Evolutionary conservation across 331 rosid species (phyloP), one percentile per base, ranked within the genome.

Genomic region (Spiraea crenata): DNA sequence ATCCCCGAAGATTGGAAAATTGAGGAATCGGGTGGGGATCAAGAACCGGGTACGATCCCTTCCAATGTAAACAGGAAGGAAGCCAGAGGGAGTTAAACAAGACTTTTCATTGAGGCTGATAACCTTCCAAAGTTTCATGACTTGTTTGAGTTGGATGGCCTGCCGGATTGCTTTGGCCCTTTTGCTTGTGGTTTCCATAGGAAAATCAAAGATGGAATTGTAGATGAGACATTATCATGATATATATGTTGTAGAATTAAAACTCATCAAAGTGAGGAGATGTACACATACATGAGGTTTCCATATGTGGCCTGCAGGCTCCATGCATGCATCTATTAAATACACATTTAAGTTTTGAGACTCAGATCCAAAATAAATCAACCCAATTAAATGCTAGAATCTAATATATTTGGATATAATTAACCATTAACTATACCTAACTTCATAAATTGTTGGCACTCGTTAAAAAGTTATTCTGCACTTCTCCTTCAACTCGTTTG

Each of bases 1-100:
- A 25, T 63, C 65, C 6, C 39, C 55, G 4, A 69, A 42, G 34
- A 69, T 42, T 5, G 74, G 74, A 5, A 55, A 69, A 1, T 56
- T 69, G 74, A 69, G 74, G 64, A 41, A 69, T n/a, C 35, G 55
- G 12, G 74, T 55, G 5, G 74, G 74, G 17, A 69, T 56, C 74
- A 69, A 19, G 64, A 69, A 69, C 16, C 74, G 74, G 42, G 8
- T 25, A 14, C 55, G 44, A 5, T 56, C 19, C 45, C 45, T 55
- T 31, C 74, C 74, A 8, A 69, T 60, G 47, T 69, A 69, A 31
- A 69, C 55, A 6, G 74, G 74, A 44, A 69, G 64, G 34, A 69
- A 69, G 2, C 74, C 74, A 1, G 64, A 31, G 31, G 74, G 74
- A 69, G 74, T 57, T 1, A 35, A 31, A 12, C 20, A 25, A 37